Conservation (phyloP, 2,329 filamentous ascomycete species). For the Alternaria alternata region DNA sequence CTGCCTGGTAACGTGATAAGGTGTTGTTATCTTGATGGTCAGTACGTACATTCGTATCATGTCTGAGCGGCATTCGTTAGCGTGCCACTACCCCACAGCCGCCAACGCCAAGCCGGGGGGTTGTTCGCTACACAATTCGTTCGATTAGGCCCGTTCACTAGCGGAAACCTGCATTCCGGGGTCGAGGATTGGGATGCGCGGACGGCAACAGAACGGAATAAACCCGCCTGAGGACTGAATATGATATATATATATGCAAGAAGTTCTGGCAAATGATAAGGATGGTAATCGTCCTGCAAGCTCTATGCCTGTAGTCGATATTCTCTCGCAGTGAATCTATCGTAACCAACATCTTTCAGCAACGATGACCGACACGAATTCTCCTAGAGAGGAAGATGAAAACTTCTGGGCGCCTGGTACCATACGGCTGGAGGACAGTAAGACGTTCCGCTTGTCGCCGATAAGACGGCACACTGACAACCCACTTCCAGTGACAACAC, state of each 20-base stretch:
- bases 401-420: slow-evolving; percentile 23
- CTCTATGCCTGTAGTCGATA: too few relatives aligned
- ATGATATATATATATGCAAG: background rate
- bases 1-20: background rate
- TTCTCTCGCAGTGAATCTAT: too few relatives aligned
- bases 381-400: slow-evolving; percentile 5
- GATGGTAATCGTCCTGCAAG: too few relatives aligned
- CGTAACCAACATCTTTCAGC: background rate
- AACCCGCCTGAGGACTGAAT: background rate
- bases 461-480: slow-evolving; percentile 3
- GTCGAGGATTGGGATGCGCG: background rate
- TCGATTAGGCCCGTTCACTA: background rate
- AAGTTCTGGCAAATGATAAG: too few relatives aligned
- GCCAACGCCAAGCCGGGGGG: slow-evolving; percentile 10
- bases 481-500: slow-evolving; percentile 4
- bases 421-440: slow-evolving; percentile 16
- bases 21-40: background rate
- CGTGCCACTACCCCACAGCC: slow-evolving; percentile 1
- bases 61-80: slow-evolving; percentile 6
- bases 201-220: background rate
- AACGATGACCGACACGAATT: background rate
- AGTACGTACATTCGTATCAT: background rate
- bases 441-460: background rate
- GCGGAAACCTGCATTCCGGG: slow-evolving; percentile 1
- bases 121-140: slow-evolving; percentile 4